phyloP scores from a whole-genome alignment of 1,284 basidiomycete species.

The Rhizoctonia solani region DNA sequence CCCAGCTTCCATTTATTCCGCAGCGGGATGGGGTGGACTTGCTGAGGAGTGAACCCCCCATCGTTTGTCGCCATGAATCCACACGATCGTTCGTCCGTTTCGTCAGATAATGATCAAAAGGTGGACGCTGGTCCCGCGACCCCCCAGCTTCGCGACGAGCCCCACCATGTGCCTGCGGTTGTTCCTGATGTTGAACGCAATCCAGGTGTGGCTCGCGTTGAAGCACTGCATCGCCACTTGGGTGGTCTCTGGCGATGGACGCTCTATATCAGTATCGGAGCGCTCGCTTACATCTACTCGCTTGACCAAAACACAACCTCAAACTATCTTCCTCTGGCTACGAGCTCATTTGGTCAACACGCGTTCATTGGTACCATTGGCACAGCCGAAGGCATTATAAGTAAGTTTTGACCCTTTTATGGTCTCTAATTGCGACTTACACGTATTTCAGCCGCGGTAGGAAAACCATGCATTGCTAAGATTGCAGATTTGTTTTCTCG shows the following conservation, averaged over 20 bases:
- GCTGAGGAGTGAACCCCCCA: neutral
- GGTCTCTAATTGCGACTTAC: neutral
- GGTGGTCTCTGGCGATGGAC: constrained; percentile 19
- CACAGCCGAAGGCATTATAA: constrained; percentile 30
- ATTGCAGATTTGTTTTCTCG: constrained; percentile 51
- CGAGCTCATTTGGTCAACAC: constrained; percentile 38
- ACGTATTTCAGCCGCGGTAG: constrained; percentile 53
- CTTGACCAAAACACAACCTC: constrained; percentile 33
- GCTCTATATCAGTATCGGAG: constrained; percentile 32
- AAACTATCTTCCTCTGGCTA: constrained; percentile 39
- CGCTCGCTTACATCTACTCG: constrained; percentile 28
- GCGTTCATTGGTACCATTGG: constrained; percentile 37
- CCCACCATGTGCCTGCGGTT: neutral
- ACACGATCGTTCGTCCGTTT: constrained; percentile 3
- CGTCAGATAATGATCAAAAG: constrained; percentile 9
- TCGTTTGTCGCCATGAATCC: constrained; percentile 3
- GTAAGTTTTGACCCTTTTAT: neutral
- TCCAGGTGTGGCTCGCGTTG: constrained; percentile 28
- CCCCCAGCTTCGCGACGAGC: neutral
- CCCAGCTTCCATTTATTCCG: constrained; percentile 18
- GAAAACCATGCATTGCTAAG: constrained; percentile 59
- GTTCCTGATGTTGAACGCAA: constrained; percentile 12
- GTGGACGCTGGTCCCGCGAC: neutral
- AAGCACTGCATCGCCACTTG: constrained; percentile 23
- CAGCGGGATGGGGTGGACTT: neutral